phyloP scores from a whole-genome alignment of 192 early-diverging fungal genomes.

The Coemansia sp. region DNA sequence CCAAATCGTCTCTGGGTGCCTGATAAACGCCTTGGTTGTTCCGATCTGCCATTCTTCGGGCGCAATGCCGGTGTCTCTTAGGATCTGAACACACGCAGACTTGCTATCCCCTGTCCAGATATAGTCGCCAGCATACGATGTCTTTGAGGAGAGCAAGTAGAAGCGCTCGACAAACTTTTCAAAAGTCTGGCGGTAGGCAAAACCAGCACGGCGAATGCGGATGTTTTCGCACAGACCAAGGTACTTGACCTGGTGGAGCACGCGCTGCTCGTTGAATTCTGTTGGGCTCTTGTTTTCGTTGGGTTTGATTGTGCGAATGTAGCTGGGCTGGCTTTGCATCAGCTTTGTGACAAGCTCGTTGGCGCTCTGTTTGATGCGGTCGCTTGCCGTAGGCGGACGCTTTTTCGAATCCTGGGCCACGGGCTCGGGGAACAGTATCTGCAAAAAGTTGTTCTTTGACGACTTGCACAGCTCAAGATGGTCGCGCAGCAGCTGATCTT shows the following conservation, averaged over 20 bases:
- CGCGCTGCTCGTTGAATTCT: slow-evolving; percentile 89
- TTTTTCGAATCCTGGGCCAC: slow-evolving; percentile 87
- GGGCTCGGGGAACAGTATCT: slow-evolving; percentile 85
- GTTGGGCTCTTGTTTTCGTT: slow-evolving; percentile 91
- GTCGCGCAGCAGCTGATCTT: slow-evolving; percentile 94
- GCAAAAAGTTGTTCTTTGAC: slow-evolving; percentile 75
- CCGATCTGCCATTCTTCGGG: slow-evolving; percentile 95
- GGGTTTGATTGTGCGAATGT: slow-evolving; percentile 97
- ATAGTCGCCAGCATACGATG: slow-evolving; percentile 82
- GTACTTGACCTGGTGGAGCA: slow-evolving; percentile 96
- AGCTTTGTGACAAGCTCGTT: slow-evolving; percentile 90
- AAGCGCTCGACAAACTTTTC: slow-evolving; percentile 81
- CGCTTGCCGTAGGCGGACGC: slow-evolving; percentile 95
- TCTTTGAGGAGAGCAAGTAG: slow-evolving; percentile 69
- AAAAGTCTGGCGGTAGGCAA: slow-evolving; percentile 93
- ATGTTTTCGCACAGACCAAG: slow-evolving; percentile 97
- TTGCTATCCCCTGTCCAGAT: slow-evolving; percentile 77
- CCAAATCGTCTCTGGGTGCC: slow-evolving; percentile 91
- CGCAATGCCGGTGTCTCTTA: slow-evolving; percentile 82
- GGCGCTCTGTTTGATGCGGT: slow-evolving; percentile 87
- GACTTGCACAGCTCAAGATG: slow-evolving; percentile 83
- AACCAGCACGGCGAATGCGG: slow-evolving; percentile 94
- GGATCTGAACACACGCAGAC: slow-evolving; percentile 75
- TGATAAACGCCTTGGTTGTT: slow-evolving; percentile 92
- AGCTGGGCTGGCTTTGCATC: slow-evolving; percentile 94